A percentile compares a stretch with the other conserved stretches of the same genome.
phyloP scores from a whole-genome alignment of 345 rosid genomes.

The Clausena lansium region DNA sequence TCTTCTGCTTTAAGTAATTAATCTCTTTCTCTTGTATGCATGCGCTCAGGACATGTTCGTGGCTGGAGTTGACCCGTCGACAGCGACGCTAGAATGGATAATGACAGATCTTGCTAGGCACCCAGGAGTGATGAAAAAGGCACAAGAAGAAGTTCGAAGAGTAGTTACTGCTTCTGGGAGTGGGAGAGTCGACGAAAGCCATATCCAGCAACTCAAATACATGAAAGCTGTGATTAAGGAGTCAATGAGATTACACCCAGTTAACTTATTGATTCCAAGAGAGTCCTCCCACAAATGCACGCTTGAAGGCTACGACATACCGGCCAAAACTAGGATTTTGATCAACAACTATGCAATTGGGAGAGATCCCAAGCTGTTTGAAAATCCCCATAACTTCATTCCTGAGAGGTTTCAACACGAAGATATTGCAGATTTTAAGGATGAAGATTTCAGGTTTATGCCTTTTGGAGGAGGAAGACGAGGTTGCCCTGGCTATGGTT shows the following conservation, averaged over 20 bases:
- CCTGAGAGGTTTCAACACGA: constrained; percentile 39
- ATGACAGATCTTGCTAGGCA: constrained; percentile 38
- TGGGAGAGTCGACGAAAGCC: constrained; percentile 5
- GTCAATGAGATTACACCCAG: constrained; percentile 35
- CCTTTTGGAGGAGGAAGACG: constrained; percentile 43
- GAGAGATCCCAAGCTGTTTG: constrained; percentile 28
- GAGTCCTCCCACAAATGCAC: constrained; percentile 31
- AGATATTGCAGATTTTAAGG: constrained; percentile 17
- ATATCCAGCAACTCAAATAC: constrained; percentile 22
- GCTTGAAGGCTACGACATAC: constrained; percentile 30
- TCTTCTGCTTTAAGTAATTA: too few species aligned
- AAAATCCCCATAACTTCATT: constrained; percentile 26
- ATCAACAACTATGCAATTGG: constrained; percentile 29
- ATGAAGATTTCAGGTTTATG: constrained; percentile 37
- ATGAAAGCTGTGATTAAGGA: constrained; percentile 39
- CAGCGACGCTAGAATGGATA: constrained; percentile 34
- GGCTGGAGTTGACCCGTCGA: constrained; percentile 35
- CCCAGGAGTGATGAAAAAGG: constrained; percentile 28
- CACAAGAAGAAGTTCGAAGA: constrained; percentile 28
- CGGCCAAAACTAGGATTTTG: constrained; percentile 31
- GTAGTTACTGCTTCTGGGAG: constrained; percentile 1
- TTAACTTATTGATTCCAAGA: constrained; percentile 32
- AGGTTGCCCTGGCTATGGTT: constrained; percentile 35
- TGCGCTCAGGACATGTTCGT: constrained; percentile 34
- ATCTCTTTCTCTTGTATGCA: too few species aligned